Conservation (phyloP, 2,329 filamentous ascomycete species). For the Gaeumannomyces sp. region DNA sequence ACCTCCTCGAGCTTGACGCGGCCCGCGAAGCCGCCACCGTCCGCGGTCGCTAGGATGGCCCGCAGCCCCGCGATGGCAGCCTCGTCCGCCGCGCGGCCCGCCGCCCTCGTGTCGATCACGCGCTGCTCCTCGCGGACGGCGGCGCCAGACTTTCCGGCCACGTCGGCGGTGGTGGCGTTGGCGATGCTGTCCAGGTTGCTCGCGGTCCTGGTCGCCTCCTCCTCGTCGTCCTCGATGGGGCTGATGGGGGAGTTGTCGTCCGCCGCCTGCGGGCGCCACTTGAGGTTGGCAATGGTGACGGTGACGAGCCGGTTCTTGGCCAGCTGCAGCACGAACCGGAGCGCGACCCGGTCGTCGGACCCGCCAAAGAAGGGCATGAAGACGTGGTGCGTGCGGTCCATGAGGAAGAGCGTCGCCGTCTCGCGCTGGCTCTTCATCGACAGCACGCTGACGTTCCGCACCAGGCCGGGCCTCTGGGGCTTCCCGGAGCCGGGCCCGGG, state of each 20-base stretch:
- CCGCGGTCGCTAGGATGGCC: background rate
- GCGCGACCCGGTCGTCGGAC: constrained; percentile 70
- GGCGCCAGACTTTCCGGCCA: constrained; percentile 9
- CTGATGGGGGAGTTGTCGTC: background rate
- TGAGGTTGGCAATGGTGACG: constrained; percentile 64
- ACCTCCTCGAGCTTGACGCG: constrained; percentile 45
- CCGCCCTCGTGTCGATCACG: constrained; percentile 19
- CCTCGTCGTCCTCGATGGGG: constrained; percentile 1
- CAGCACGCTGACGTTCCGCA: constrained; percentile 45
- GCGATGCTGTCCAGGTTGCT: background rate
- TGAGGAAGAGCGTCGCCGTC: constrained; percentile 53
- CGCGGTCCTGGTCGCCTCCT: background rate
- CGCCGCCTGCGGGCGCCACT: constrained; percentile 16
- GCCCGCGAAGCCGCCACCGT: constrained; percentile 19
- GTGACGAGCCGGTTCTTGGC: constrained; percentile 73
- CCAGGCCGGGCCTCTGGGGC: constrained; percentile 31
- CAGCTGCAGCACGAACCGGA: constrained; percentile 78
- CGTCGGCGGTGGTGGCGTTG: background rate
- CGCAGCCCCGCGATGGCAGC: constrained; percentile 18
- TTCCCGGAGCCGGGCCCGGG: constrained; percentile 19
- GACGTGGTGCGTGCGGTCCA: constrained; percentile 71
- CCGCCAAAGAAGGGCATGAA: constrained; percentile 86
- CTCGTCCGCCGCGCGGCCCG: constrained; percentile 28
- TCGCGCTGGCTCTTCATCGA: constrained; percentile 52
- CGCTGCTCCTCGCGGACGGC: constrained; percentile 19